Evolutionary conservation across 1,284 basidiomycete species (phyloP).

Genomic region (Neolentinus lepideus): DNA sequence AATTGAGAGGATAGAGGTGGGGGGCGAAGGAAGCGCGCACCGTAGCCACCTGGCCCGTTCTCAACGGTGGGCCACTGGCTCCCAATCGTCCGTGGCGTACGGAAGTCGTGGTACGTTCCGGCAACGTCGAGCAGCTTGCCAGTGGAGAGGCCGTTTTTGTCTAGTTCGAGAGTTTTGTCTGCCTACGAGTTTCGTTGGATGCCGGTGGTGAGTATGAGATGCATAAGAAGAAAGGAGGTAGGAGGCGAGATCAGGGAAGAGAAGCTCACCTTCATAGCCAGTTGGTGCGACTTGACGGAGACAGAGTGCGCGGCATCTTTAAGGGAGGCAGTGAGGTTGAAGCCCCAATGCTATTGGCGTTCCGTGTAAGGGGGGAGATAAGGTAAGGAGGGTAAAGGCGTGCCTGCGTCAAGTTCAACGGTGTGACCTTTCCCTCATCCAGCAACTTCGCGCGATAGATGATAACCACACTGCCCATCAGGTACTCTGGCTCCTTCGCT

Average conservation of each 20-base stretch:
- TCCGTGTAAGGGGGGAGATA: background rate
- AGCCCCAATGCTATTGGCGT: constrained; percentile 64
- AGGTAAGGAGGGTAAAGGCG: constrained; percentile 1
- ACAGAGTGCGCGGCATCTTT: constrained; percentile 30
- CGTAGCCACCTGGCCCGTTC: constrained; percentile 38
- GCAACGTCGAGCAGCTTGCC: constrained; percentile 41
- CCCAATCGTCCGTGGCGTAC: constrained; percentile 44
- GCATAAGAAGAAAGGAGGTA: constrained; percentile 2
- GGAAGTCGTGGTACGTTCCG: constrained; percentile 43
- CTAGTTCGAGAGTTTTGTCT: constrained; percentile 47
- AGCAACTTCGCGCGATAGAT: constrained; percentile 60
- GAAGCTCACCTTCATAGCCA: constrained; percentile 46
- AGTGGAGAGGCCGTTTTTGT: constrained; percentile 40
- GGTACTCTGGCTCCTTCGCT: constrained; percentile 13
- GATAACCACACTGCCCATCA: constrained; percentile 56
- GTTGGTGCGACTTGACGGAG: constrained; percentile 46
- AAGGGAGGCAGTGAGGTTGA: constrained; percentile 68
- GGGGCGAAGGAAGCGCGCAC: constrained; percentile 5
- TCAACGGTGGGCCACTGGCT: constrained; percentile 47
- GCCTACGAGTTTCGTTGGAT: constrained; percentile 28
- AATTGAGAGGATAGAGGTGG: too few relatives aligned
- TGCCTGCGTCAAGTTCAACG: constrained; percentile 70
- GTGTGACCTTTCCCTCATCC: constrained; percentile 48
- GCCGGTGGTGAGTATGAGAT: too few relatives aligned
- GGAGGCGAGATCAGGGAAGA: background rate